Percentiles rank a stretch among this genome's conserved stretches.
Evolutionary conservation across 164 flowering plant species (phyloP).

Genomic region (Litsea cubeba): DNA sequence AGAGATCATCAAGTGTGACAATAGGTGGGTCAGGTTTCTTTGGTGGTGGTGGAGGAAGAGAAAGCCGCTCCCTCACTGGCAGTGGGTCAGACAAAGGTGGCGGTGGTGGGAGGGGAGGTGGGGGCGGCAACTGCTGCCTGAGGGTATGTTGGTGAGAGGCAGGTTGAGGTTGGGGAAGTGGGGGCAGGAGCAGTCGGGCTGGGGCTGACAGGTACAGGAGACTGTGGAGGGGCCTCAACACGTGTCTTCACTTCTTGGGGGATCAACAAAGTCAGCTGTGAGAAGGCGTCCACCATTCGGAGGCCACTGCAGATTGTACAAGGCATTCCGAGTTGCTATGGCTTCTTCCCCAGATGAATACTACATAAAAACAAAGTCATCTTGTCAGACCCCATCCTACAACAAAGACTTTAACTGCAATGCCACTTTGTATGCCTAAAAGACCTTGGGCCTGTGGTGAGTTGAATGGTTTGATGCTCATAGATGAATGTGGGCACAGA

Average conservation of each 20-base stretch:
- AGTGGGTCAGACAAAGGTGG: conserved; percentile 44
- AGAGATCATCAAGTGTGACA: conserved; percentile 81
- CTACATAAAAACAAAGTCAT: conserved; percentile 35
- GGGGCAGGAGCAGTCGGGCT: conserved; percentile 11
- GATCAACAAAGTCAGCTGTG: conserved; percentile 84
- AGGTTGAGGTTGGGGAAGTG: conserved; percentile 34
- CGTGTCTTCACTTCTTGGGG: conserved; percentile 64
- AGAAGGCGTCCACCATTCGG: conserved; percentile 80
- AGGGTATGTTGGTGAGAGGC: conserved; percentile 40
- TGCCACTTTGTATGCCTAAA: not conserved
- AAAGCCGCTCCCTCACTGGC: conserved; percentile 39
- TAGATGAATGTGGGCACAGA: not conserved
- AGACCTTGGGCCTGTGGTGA: not conserved
- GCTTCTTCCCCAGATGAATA: conserved; percentile 90
- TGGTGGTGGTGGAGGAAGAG: conserved; percentile 53
- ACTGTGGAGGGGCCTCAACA: conserved; percentile 39
- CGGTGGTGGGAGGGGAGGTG: conserved; percentile 52
- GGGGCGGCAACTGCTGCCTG: conserved; percentile 50
- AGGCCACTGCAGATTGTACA: conserved; percentile 95
- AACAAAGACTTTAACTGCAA: not conserved
- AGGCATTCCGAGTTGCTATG: conserved; percentile 69
- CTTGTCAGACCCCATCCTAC: not conserved
- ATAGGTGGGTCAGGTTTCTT: conserved; percentile 70
- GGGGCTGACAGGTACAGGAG: conserved; percentile 28
- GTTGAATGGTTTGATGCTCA: not conserved